Conservation (phyloP, 768 basidiomycete species). For the Naganishia antarctica region DNA sequence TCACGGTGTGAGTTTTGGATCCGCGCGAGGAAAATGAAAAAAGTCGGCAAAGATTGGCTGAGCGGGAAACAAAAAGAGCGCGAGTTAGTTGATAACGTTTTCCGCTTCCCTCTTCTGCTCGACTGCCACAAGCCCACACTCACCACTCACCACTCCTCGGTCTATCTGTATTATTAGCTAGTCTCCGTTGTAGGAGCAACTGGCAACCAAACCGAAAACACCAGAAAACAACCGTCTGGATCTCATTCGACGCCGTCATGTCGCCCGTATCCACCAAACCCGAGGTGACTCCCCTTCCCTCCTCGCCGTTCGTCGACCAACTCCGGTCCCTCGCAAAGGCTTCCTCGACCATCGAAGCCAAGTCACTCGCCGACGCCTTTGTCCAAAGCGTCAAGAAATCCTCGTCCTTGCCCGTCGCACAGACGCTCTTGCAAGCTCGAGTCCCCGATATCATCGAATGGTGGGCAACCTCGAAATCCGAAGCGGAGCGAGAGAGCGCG, state of each 20-base stretch:
- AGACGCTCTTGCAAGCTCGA: conserved; percentile 35
- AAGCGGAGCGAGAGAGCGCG: conserved; percentile 48
- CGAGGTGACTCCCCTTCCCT: conserved; percentile 39
- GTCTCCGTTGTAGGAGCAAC: conserved; percentile 20
- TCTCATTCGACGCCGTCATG: conserved; percentile 14
- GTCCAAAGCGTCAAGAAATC: conserved; percentile 43
- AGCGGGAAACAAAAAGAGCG: not conserved
- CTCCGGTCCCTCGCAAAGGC: conserved; percentile 41
- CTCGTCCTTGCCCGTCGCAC: conserved; percentile 29
- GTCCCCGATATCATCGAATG: conserved; percentile 39
- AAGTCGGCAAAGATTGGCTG: conserved; percentile 18
- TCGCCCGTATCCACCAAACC: conserved; percentile 26
- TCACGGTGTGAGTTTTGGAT: conserved; percentile 5
- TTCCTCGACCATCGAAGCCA: conserved; percentile 45
- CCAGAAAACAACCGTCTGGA: not conserved
- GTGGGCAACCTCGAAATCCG: conserved; percentile 42
- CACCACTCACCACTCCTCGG: conserved; percentile 19
- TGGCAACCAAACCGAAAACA: not conserved
- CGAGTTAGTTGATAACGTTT: not conserved
- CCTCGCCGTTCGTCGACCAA: conserved; percentile 36
- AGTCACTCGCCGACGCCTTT: conserved; percentile 44
- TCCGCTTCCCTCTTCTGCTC: not conserved
- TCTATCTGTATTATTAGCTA: conserved; percentile 24
- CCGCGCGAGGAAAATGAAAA: conserved; percentile 15
- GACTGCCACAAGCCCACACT: not conserved